Evolutionary conservation across 768 basidiomycete genomes (phyloP).

Genomic region (Rhodotorula graminis): DNA sequence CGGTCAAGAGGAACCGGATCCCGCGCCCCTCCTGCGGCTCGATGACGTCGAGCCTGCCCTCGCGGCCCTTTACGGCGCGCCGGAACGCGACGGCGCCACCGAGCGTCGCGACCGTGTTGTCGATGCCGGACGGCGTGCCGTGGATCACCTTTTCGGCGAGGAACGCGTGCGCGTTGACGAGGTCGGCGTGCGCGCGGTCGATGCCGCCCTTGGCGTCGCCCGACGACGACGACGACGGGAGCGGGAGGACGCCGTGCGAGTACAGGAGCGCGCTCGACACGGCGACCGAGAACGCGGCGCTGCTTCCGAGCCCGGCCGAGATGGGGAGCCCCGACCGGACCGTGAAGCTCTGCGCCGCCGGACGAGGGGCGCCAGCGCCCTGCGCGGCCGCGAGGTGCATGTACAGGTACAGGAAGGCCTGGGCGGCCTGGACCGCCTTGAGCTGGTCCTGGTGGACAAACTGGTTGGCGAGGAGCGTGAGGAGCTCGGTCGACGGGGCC

Average conservation of each 20-base stretch:
- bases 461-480: slow-evolving; percentile 61
- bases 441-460: slow-evolving; percentile 13
- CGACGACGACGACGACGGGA: slow-evolving; percentile 53
- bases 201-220: slow-evolving; percentile 52
- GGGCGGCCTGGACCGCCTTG: slow-evolving; percentile 49
- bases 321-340: slow-evolving; percentile 86
- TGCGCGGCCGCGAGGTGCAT: slow-evolving; percentile 57
- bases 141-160: slow-evolving; percentile 92
- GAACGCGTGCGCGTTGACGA: slow-evolving; percentile 90
- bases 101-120: slow-evolving; percentile 87
- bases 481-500: slow-evolving; percentile 64
- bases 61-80: slow-evolving; percentile 60
- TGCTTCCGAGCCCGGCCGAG: slow-evolving; percentile 92
- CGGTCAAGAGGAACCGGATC: slow-evolving; percentile 79
- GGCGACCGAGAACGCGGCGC: slow-evolving; percentile 90
- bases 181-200: slow-evolving; percentile 65
- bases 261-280: slow-evolving; percentile 73
- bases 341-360: slow-evolving; percentile 73
- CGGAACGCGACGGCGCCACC: slow-evolving; percentile 91
- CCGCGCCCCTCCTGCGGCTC: slow-evolving; percentile 85
- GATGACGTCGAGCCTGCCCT: slow-evolving; percentile 68
- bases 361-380: background rate
- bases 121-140: slow-evolving; percentile 94
- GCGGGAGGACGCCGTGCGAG: slow-evolving; percentile 62
- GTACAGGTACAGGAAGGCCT: slow-evolving; percentile 90